These are phyloP conservation scores for Phaseolus lunatus DNA, from an alignment of 306 rosid species.

Conservation along the genomic window DNA sequence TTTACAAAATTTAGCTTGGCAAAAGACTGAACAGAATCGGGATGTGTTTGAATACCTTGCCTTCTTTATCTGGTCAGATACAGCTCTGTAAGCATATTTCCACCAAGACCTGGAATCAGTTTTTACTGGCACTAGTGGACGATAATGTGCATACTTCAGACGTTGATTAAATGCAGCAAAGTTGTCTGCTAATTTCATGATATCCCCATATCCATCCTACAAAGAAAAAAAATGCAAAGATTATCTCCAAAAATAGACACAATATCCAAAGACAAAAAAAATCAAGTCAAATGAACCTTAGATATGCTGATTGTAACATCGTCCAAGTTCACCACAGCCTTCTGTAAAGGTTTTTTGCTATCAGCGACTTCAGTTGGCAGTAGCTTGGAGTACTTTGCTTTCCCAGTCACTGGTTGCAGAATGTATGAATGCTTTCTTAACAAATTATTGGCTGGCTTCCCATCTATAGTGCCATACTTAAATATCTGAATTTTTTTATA, in stretches of 20 bases:
- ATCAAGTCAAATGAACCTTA: slow-evolving; percentile 64
- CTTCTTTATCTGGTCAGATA: slow-evolving; percentile 89
- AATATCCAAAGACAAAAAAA: slow-evolving; percentile 16
- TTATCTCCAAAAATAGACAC: slow-evolving; percentile 36
- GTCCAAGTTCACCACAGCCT: slow-evolving; percentile 90
- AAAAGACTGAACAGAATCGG: slow-evolving; percentile 33
- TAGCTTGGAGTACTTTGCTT: slow-evolving; percentile 83
- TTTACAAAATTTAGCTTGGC: slow-evolving; percentile 28
- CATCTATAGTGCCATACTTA: slow-evolving; percentile 86
- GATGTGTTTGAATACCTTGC: slow-evolving; percentile 67
- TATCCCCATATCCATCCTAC: slow-evolving; percentile 91
- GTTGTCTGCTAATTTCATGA: slow-evolving; percentile 85
- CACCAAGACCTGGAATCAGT: slow-evolving; percentile 87
- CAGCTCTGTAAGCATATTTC: slow-evolving; percentile 87
- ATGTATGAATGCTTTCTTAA: slow-evolving; percentile 67
- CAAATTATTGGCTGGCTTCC: slow-evolving; percentile 70
- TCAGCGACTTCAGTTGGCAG: slow-evolving; percentile 66
- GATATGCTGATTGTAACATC: slow-evolving; percentile 92
- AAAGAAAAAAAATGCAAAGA: slow-evolving; percentile 38
- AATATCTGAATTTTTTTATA: slow-evolving; percentile 68
- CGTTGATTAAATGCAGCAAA: slow-evolving; percentile 94
- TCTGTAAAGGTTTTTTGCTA: slow-evolving; percentile 78
- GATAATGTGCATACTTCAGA: slow-evolving; percentile 91
- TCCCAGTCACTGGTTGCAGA: slow-evolving; percentile 90
- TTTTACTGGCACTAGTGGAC: slow-evolving; percentile 78